Evolutionary conservation across 176 grass and related monocot species (phyloP).

Genomic region (Triticum dicoccoides): DNA sequence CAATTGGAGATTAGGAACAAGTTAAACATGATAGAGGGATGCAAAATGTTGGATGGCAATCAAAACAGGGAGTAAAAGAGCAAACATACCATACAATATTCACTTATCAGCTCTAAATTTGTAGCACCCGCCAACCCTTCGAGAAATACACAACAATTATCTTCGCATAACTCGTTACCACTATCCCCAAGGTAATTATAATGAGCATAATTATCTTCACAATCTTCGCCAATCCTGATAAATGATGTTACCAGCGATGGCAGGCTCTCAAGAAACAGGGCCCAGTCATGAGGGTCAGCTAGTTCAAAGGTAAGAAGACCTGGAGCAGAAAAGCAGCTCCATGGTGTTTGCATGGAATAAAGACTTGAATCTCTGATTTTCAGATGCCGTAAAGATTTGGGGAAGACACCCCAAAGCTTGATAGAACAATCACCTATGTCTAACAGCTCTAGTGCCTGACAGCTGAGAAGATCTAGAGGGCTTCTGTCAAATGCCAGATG

Average conservation of each 20-base stretch:
- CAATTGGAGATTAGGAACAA: too few relatives aligned
- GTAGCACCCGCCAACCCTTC: neutral
- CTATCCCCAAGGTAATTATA: too few relatives aligned
- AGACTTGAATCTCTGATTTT: neutral
- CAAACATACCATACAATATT: neutral
- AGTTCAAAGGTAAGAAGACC: neutral
- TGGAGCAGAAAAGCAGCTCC: neutral
- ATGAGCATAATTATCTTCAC: too few relatives aligned
- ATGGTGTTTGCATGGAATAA: too few relatives aligned
- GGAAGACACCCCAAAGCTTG: neutral
- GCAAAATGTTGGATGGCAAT: too few relatives aligned
- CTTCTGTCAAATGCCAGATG: neutral
- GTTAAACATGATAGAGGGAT: neutral
- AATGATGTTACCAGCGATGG: neutral
- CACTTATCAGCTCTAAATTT: neutral
- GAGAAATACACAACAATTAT: neutral
- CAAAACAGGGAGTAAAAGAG: neutral
- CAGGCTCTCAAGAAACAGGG: neutral
- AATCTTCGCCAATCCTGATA: neutral
- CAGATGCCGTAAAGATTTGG: neutral
- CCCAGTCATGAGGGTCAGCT: rapidly evolving
- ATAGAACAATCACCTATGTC: neutral
- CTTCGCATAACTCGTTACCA: neutral
- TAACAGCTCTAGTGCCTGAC: neutral
- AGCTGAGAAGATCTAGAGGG: neutral